Conservation (phyloP, 495 filamentous ascomycete genomes). For the Penicillium canescens region DNA sequence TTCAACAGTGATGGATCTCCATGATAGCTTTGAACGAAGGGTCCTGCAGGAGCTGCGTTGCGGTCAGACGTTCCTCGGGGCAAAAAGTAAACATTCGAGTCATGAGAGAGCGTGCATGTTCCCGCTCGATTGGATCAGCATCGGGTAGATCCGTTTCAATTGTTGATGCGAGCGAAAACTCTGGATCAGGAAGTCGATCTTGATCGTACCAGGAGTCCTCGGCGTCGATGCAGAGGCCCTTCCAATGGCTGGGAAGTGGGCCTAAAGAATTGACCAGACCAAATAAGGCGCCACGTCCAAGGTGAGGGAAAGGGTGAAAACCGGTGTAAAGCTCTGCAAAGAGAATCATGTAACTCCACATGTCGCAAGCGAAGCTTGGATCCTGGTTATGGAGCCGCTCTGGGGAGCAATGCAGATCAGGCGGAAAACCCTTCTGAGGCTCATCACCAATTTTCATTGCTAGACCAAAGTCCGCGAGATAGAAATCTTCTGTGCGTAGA, state of each 20-base stretch:
- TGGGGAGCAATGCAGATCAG: constrained; percentile 24
- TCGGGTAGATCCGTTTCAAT: constrained; percentile 3
- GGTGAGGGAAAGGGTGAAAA: neutral
- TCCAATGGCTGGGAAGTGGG: constrained; percentile 20
- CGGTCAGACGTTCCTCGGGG: constrained; percentile 23
- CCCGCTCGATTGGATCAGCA: constrained; percentile 18
- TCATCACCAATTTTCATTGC: constrained; percentile 19
- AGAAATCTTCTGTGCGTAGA: constrained; percentile 44
- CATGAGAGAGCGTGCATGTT: constrained; percentile 24
- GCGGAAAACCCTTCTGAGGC: constrained; percentile 13
- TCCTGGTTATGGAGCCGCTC: constrained; percentile 26
- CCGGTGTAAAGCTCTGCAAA: constrained; percentile 29
- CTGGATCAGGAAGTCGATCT: too few relatives aligned
- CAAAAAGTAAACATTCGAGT: constrained; percentile 21
- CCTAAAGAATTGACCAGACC: constrained; percentile 13
- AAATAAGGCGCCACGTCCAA: constrained; percentile 8
- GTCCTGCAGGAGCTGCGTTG: constrained; percentile 24
- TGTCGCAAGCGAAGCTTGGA: constrained; percentile 32
- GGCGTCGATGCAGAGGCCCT: constrained; percentile 10
- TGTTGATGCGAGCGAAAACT: too few relatives aligned
- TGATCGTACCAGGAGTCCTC: constrained; percentile 28
- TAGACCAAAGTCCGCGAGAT: constrained; percentile 57
- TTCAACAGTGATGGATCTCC: constrained; percentile 23
- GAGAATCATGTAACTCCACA: constrained; percentile 37
- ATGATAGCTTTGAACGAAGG: constrained; percentile 26